These are phyloP conservation scores for Annulohypoxylon bovei DNA, from an alignment of 495 filamentous ascomycete genomes.

Conservation along the genomic window DNA sequence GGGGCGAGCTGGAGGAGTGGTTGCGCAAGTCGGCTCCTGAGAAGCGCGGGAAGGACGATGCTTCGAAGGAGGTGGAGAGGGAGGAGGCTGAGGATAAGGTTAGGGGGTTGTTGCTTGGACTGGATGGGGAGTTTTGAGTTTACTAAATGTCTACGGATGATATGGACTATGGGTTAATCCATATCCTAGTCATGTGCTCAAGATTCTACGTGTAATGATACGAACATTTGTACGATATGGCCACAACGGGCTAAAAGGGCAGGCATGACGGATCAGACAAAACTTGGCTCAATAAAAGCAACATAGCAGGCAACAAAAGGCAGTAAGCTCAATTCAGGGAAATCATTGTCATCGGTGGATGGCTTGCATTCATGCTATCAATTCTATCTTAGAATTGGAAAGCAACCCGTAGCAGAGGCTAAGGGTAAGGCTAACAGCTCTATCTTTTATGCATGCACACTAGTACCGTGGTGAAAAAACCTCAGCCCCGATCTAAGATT, in stretches of 20 bases:
- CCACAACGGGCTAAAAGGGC: not conserved
- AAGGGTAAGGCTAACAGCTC: not conserved
- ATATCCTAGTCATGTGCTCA: not conserved
- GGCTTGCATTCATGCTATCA: not conserved
- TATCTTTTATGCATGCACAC: not conserved
- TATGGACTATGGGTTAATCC: not conserved
- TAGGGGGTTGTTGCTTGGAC: constrained; percentile 23
- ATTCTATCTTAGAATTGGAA: not conserved
- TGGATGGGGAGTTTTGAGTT: not conserved
- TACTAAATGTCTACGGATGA: not conserved
- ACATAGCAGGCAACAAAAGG: not conserved
- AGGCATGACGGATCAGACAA: constrained; percentile 7
- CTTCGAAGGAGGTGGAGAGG: not conserved
- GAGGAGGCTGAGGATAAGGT: constrained; percentile 27
- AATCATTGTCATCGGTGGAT: not conserved
- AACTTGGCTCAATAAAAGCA: constrained; percentile 20
- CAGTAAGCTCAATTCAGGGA: not conserved
- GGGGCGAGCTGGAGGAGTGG: constrained; percentile 48
- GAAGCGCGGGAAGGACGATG: not conserved
- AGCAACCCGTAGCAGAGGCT: not conserved
- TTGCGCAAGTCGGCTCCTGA: constrained; percentile 40
- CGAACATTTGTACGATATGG: constrained; percentile 3
- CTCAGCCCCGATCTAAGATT: not conserved
- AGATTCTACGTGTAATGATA: constrained; percentile 1
- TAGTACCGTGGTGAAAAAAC: not conserved